Evolutionary conservation across 148 eudicot genomes (phyloP).

Genomic region (Drosera capensis): DNA sequence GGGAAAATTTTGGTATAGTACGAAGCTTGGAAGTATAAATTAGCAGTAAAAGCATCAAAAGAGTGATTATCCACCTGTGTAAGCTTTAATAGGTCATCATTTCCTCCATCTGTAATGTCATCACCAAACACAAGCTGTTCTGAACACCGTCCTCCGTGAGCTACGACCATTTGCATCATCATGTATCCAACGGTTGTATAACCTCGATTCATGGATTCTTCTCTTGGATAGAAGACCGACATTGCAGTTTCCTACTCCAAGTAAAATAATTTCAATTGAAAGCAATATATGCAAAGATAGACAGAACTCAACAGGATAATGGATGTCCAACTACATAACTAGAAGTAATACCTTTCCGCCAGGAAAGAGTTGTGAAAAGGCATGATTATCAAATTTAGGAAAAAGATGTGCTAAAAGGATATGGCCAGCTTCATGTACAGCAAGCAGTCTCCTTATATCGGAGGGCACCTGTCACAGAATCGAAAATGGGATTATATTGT

Average conservation of each 20-base stretch:
- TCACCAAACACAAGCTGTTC: constrained; percentile 77
- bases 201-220: constrained; percentile 71
- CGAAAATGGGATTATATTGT: neutral
- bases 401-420: constrained; percentile 81
- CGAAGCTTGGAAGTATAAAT: neutral
- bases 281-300: neutral
- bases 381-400: constrained; percentile 96
- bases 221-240: constrained; percentile 88
- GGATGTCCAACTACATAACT: neutral
- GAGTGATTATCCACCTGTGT: constrained; percentile 36
- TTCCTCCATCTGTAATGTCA: constrained; percentile 84
- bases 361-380: constrained; percentile 91
- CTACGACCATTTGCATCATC: constrained; percentile 98
- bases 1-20: neutral
- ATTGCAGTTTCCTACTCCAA: constrained; percentile 80
- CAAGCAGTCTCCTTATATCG: constrained; percentile 72
- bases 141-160: constrained; percentile 93
- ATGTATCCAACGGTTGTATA: constrained; percentile 83
- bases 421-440: constrained; percentile 98
- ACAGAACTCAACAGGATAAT: neutral
- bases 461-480: constrained; percentile 35
- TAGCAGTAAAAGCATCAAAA: neutral
- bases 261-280: neutral
- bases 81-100: constrained; percentile 68
- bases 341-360: constrained; percentile 64